These are phyloP conservation scores for Hepatocystis sp. DNA, from an alignment of 169 alveolate genomes.

Conservation along the genomic window DNA sequence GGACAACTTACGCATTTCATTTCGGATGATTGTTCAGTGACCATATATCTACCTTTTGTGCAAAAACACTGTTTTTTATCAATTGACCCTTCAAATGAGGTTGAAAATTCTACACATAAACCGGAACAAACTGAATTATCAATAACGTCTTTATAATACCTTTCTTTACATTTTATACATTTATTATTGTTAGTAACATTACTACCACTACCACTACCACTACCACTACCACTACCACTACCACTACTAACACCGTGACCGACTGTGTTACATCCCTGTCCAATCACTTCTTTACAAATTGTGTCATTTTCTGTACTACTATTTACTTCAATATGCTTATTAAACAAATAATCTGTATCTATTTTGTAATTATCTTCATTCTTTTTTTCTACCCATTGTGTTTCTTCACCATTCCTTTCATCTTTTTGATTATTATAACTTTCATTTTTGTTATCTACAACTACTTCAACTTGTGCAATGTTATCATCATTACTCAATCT, in stretches of 20 bases:
- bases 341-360: no score
- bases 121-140: constrained; percentile 87
- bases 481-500: no score
- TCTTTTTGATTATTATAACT: no score
- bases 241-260: neutral
- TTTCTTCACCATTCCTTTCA: no score
- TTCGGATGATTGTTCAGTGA: constrained; percentile 54
- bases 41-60: constrained; percentile 82
- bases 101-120: constrained; percentile 84
- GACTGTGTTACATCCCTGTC: neutral
- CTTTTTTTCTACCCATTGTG: no score
- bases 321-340: no score
- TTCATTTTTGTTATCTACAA: no score
- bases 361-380: no score
- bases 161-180: constrained; percentile 82
- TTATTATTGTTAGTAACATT: constrained; percentile 1
- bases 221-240: neutral
- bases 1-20: constrained; percentile 80
- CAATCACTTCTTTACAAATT: no score
- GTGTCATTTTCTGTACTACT: no score
- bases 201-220: neutral
- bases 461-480: no score
- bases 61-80: constrained; percentile 86
- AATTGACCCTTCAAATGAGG: constrained; percentile 85
- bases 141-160: constrained; percentile 85